Evolutionary conservation across 108 stramenopile genomes (phyloP).

Genomic region (Cyclotella baltica): DNA sequence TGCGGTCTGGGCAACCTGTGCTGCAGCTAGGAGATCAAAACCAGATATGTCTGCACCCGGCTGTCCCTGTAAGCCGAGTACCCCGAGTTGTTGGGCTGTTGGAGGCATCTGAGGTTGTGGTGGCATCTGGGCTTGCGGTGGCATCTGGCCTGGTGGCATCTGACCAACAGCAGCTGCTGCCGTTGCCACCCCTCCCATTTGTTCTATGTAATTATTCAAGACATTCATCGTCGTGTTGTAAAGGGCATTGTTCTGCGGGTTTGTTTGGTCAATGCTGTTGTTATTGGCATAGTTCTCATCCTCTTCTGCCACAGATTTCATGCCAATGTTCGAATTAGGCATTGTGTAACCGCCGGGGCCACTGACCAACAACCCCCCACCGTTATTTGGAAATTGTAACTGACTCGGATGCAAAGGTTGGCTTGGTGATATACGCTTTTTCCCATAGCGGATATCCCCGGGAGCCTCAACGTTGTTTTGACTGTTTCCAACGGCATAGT

Average conservation of each 20-base stretch:
- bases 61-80: not conserved
- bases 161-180: not conserved
- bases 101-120: conserved; percentile 8
- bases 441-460: conserved; percentile 38
- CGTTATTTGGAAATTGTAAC: conserved; percentile 25
- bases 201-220: conserved; percentile 7
- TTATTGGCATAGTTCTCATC: not conserved
- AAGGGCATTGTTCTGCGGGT: not conserved
- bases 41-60: not conserved
- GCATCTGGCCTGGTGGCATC: not conserved
- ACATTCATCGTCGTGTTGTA: conserved; percentile 12
- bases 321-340: conserved; percentile 16
- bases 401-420: conserved; percentile 46
- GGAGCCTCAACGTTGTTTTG: conserved; percentile 18
- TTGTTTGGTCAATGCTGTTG: not conserved
- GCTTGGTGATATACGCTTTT: conserved; percentile 46
- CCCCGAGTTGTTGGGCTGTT: not conserved
- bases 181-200: not conserved
- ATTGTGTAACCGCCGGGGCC: conserved; percentile 11
- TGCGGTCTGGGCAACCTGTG: conserved; percentile 13
- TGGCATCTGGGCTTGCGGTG: not conserved
- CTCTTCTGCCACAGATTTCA: conserved; percentile 15
- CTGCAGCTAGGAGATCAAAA: not conserved
- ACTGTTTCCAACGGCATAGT: not conserved
- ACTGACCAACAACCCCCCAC: conserved; percentile 12